Conservation (phyloP, 306 rosid genomes). For the Rosa rugosa region DNA sequence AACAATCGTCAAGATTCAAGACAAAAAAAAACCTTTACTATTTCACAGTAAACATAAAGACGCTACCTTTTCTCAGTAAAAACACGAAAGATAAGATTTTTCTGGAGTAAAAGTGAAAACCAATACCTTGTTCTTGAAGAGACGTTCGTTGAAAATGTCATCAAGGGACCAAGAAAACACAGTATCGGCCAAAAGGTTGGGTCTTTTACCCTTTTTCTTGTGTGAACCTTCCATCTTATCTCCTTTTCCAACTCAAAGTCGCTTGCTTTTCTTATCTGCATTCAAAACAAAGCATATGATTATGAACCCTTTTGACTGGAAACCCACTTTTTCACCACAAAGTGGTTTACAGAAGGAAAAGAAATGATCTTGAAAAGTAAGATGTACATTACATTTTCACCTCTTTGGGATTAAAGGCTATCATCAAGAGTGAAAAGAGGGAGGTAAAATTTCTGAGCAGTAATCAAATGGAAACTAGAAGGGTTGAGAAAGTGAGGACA, state of each 20-base stretch:
- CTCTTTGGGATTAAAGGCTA: not conserved
- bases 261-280: not conserved
- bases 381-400: not conserved
- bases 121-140: conserved; percentile 38
- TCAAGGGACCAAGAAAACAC: conserved; percentile 56
- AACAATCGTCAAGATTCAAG: not conserved
- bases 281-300: not conserved
- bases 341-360: not conserved
- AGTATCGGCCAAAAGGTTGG: conserved; percentile 11
- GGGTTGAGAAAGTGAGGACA: not conserved
- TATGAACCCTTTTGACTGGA: not conserved
- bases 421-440: not conserved
- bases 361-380: not conserved
- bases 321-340: not conserved
- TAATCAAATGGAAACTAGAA: not conserved
- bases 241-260: not conserved
- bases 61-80: not conserved
- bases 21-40: not conserved
- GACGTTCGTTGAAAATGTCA: conserved; percentile 40
- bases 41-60: not conserved
- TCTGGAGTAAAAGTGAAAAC: not conserved
- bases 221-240: not conserved
- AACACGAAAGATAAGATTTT: not conserved
- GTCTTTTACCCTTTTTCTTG: not conserved
- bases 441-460: not conserved